Evolutionary conservation across 306 rosid genomes (phyloP).

Genomic region (Pterocarpus santalinus): DNA sequence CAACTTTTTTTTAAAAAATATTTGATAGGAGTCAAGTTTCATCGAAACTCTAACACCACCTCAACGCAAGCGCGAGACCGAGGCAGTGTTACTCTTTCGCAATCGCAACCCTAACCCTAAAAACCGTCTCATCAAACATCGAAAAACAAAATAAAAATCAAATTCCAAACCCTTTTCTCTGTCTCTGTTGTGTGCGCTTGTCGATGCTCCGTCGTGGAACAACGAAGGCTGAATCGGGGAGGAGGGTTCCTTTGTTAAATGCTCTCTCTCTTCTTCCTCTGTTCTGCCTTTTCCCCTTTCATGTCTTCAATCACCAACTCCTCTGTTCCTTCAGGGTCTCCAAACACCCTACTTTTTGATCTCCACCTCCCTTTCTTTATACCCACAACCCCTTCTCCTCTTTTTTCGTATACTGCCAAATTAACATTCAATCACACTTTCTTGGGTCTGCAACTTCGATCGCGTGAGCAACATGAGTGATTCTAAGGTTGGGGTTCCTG

Average conservation of each 20-base stretch:
- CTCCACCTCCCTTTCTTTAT: conserved; percentile 45
- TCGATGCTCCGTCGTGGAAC: conserved; percentile 51
- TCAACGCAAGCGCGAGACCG: background rate
- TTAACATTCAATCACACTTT: conserved; percentile 40
- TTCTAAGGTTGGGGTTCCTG: conserved; percentile 65
- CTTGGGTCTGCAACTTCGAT: conserved; percentile 45
- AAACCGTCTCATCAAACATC: background rate
- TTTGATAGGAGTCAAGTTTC: background rate
- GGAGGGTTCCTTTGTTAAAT: conserved; percentile 69
- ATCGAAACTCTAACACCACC: background rate
- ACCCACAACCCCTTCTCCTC: conserved; percentile 40
- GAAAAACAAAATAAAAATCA: background rate
- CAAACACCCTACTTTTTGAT: conserved; percentile 70
- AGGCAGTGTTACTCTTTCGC: background rate
- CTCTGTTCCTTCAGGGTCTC: conserved; percentile 74
- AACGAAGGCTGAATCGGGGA: conserved; percentile 57
- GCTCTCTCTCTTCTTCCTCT: conserved; percentile 66
- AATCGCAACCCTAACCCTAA: conserved; percentile 40
- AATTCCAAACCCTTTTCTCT: background rate
- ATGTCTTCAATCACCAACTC: conserved; percentile 80
- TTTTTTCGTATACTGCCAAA: conserved; percentile 9
- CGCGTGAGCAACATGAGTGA: conserved; percentile 62
- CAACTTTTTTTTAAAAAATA: no score
- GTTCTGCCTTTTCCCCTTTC: conserved; percentile 62
- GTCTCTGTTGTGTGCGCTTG: background rate